Percentiles rank a stretch among this genome's conserved stretches.
These are phyloP conservation scores for Trichosanthes cucumerina DNA, from an alignment of 306 rosid species.

Conservation along the genomic window DNA sequence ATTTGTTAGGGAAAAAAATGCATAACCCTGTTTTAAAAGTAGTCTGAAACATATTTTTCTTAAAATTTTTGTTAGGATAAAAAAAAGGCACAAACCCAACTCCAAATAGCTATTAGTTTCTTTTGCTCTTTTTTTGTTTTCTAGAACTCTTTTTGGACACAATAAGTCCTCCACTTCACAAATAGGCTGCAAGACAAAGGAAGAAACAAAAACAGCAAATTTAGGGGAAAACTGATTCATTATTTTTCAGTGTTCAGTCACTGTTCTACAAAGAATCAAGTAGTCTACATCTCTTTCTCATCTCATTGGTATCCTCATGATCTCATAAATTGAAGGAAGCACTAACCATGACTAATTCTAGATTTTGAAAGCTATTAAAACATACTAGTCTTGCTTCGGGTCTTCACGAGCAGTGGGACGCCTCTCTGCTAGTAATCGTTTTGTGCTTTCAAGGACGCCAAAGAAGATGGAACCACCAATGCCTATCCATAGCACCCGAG, in stretches of 20 bases:
- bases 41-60: neutral
- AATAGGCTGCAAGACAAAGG: neutral
- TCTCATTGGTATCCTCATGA: neutral
- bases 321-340: neutral
- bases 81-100: neutral
- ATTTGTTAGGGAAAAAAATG: too few species aligned
- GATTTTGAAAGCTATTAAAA: neutral
- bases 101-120: neutral
- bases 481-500: constrained; percentile 53
- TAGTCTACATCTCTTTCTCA: neutral
- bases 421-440: constrained; percentile 30
- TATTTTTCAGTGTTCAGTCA: neutral
- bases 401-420: constrained; percentile 19
- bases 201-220: neutral
- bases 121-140: neutral
- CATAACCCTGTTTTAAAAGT: too few species aligned
- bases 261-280: constrained; percentile 13
- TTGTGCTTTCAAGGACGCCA: constrained; percentile 38
- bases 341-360: neutral
- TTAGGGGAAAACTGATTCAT: neutral
- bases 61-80: too few species aligned
- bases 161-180: neutral
- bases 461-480: constrained; percentile 45
- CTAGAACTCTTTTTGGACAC: neutral
- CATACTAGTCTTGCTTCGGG: constrained; percentile 19